phyloP scores from a whole-genome alignment of 208 protist genomes.

The Tritrichomonas musculus region DNA sequence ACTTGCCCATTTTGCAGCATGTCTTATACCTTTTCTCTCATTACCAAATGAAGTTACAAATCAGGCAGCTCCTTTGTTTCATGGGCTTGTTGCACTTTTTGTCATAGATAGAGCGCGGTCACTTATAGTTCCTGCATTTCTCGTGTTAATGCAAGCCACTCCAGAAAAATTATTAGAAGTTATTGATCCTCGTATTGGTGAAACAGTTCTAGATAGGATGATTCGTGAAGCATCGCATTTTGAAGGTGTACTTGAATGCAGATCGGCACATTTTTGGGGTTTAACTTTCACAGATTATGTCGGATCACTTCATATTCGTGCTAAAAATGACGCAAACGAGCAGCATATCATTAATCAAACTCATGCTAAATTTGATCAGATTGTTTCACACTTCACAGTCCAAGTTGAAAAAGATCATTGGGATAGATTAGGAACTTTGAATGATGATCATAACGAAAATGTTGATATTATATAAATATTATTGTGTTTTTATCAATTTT shows the following conservation, averaged over 20 bases:
- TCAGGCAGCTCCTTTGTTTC: background rate
- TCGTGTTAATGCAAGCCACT: slow-evolving; percentile 21
- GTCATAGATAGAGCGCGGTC: background rate
- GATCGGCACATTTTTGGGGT: slow-evolving; percentile 7
- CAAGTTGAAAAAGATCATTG: slow-evolving; percentile 32
- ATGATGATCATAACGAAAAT: no score
- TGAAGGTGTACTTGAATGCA: slow-evolving; percentile 23
- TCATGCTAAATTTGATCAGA: slow-evolving; percentile 26
- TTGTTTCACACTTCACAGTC: background rate
- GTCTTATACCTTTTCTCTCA: background rate
- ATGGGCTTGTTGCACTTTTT: slow-evolving; percentile 5
- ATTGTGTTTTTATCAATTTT: no score
- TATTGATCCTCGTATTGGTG: background rate
- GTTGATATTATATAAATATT: no score
- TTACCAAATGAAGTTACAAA: background rate
- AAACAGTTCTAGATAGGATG: slow-evolving; percentile 22
- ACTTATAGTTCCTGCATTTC: background rate
- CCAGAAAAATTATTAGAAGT: background rate
- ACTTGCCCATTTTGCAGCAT: background rate
- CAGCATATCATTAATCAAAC: slow-evolving; percentile 17
- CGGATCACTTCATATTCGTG: slow-evolving; percentile 7
- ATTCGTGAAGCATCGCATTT: slow-evolving; percentile 15
- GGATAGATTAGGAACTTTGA: background rate
- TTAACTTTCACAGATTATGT: slow-evolving; percentile 24
- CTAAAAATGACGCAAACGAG: slow-evolving; percentile 29